Conservation (phyloP, 805 yeast genomes). For the Clavispora vitiphila region DNA sequence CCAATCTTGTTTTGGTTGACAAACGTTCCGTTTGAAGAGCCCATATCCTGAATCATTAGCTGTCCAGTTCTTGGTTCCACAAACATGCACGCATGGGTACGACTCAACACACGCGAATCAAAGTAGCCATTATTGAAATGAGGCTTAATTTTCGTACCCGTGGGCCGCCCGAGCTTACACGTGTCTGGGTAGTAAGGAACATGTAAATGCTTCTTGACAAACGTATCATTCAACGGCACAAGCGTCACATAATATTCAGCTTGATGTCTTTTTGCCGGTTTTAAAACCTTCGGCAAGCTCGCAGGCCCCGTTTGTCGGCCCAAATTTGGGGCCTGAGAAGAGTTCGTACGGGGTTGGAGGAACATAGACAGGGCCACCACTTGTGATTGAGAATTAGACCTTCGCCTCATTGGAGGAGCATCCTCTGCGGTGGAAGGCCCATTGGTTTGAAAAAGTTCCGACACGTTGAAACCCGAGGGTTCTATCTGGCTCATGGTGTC, state of each 20-base stretch:
- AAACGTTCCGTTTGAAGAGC: slow-evolving; percentile 92
- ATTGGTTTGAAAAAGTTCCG: background rate
- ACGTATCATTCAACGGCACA: slow-evolving; percentile 73
- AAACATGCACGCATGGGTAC: slow-evolving; percentile 91
- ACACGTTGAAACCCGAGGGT: background rate
- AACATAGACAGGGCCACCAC: slow-evolving; percentile 19
- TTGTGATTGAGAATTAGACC: slow-evolving; percentile 41
- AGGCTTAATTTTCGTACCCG: slow-evolving; percentile 55
- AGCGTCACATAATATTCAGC: slow-evolving; percentile 60
- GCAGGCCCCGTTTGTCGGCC: background rate
- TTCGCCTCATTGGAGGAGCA: slow-evolving; percentile 11
- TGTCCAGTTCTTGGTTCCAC: slow-evolving; percentile 60
- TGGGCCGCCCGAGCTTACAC: slow-evolving; percentile 85
- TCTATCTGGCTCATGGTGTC: slow-evolving; percentile 1
- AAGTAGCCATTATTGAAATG: slow-evolving; percentile 83
- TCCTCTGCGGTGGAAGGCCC: background rate
- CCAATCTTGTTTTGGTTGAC: slow-evolving; percentile 71
- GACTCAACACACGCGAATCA: slow-evolving; percentile 85
- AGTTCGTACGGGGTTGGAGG: slow-evolving; percentile 2
- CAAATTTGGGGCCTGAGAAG: background rate
- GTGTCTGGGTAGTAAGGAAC: slow-evolving; percentile 82
- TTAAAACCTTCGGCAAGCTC: slow-evolving; percentile 3
- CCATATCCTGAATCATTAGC: slow-evolving; percentile 77
- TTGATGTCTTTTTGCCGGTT: slow-evolving; percentile 22
- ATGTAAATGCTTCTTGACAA: slow-evolving; percentile 69